Percentiles rank a stretch among this genome's conserved stretches.
phyloP scores from a whole-genome alignment of 2,329 filamentous ascomycete species.

The Westerdykella aurantiaca region DNA sequence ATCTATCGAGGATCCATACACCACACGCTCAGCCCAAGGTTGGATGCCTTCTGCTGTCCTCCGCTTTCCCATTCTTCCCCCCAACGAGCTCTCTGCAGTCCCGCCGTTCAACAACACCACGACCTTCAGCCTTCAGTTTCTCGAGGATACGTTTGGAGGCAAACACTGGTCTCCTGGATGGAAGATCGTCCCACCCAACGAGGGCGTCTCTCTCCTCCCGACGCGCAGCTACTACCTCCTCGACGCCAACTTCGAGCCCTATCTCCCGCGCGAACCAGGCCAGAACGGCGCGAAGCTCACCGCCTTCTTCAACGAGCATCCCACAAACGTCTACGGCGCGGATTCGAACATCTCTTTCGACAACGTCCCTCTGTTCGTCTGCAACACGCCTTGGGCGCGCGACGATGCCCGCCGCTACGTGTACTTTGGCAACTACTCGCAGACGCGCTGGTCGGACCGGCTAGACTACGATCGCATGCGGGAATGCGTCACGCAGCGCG shows the following conservation, averaged over 20 bases:
- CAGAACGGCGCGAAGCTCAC: conserved; percentile 44
- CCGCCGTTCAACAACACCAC: conserved; percentile 16
- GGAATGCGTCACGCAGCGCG: conserved; percentile 32
- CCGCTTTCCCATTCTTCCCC: conserved; percentile 20
- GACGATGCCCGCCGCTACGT: conserved; percentile 24
- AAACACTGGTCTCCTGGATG: conserved; percentile 39
- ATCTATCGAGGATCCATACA: conserved; percentile 12
- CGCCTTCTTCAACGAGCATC: conserved; percentile 41
- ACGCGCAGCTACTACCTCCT: conserved; percentile 41
- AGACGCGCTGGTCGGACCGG: conserved; percentile 41
- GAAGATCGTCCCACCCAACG: conserved; percentile 25
- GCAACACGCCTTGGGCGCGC: conserved; percentile 2
- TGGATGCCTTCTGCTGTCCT: conserved; percentile 38
- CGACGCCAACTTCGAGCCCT: conserved; percentile 37
- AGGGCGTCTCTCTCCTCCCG: conserved; percentile 20
- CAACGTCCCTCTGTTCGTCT: conserved; percentile 42
- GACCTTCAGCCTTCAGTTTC: conserved; percentile 37
- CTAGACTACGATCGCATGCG: conserved; percentile 40
- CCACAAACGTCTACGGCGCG: conserved; percentile 23
- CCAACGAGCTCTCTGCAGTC: conserved; percentile 10
- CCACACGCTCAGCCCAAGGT: conserved; percentile 1
- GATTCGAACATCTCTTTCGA: conserved; percentile 23
- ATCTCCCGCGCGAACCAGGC: conserved; percentile 37
- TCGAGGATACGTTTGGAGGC: conserved; percentile 35
- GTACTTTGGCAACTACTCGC: conserved; percentile 45